Base-by-base conservation (phyloP, 768 basidiomycete species). In the Podaxis rugospora region DNA sequence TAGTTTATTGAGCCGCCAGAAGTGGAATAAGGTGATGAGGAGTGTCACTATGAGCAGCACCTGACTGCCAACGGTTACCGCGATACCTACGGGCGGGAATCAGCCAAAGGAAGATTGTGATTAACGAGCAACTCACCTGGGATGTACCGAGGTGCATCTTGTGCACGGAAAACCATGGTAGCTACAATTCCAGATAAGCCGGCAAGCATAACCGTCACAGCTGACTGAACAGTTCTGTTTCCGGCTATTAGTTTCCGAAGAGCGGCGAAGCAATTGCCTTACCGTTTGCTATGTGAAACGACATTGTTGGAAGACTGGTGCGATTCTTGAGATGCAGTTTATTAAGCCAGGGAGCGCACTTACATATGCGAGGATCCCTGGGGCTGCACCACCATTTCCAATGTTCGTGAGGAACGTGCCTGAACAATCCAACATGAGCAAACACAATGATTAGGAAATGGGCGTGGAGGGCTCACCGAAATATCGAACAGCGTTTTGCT, bases 61-160 rank as follows among this genome's bases (percentile, higher is more conserved):
- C 39, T 59, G 62, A 28, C 51, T 49, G 6, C 25, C 62, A 46
- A 63, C 47, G 28, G 57, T 55, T 3, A 32, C 44, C 11, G 35
- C 14, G 18, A 59, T 47, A 42, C 52, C 57, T 69, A 55, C 16
- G 21, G 55, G 39, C 18, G 52, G 32, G 13, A n/a, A 44, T 14
- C 47, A 44, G 40, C 53, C 42, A 49, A 51, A 36, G 35, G 56
- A 51, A n/a, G 2, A 16, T 51, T 21, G 35, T 44, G 51, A 46
- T 4, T 5, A 6, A 14, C 3, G 4, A 44, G 32, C 5, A 21
- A 25, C 64, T 28, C 46, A 76, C 78, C 79, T 18, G 57, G 51
- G 21, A 51, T 56, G 23, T 59, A 63, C 39, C 40, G 50, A 13
- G 62, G 62, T 18, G 32, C 50, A 49, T 63, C 62, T 36, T 58